A percentile compares a stretch with the other conserved stretches of the same genome.
Evolutionary conservation across 495 filamentous ascomycete genomes (phyloP).

Genomic region (Aspergillus biplanus): DNA sequence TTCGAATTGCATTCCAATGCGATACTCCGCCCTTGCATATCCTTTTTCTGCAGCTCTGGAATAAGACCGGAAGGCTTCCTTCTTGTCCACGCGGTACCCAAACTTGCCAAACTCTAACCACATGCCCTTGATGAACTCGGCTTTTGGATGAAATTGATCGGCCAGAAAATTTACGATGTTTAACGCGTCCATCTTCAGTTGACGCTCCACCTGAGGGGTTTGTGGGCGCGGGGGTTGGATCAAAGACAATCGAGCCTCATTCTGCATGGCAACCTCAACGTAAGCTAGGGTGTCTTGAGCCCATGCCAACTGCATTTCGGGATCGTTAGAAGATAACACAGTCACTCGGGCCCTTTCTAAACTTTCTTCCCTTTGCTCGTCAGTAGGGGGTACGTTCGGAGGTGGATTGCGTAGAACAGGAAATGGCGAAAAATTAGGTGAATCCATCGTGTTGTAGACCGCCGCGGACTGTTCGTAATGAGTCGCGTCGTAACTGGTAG

Average conservation of each 20-base stretch:
- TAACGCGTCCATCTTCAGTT: constrained; percentile 83
- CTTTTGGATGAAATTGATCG: constrained; percentile 89
- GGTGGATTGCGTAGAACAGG: constrained; percentile 79
- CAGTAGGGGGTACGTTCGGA: constrained; percentile 89
- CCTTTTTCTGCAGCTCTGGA: constrained; percentile 82
- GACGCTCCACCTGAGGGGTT: constrained; percentile 86
- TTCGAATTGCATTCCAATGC: constrained; percentile 98
- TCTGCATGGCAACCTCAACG: constrained; percentile 80
- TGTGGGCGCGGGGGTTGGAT: constrained; percentile 65
- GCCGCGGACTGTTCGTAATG: constrained; percentile 48
- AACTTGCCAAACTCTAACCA: constrained; percentile 99
- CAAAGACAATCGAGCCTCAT: constrained; percentile 66
- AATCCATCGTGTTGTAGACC: constrained; percentile 56
- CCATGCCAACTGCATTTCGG: constrained; percentile 96
- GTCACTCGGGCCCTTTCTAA: constrained; percentile 79
- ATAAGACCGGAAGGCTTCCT: constrained; percentile 89
- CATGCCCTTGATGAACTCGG: constrained; percentile 92
- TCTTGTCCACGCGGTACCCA: constrained; percentile 83
- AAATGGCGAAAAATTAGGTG: constrained; percentile 88
- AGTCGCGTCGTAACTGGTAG: constrained; percentile 35
- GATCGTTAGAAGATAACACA: constrained; percentile 92
- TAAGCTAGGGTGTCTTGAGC: constrained; percentile 89
- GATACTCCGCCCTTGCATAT: constrained; percentile 93
- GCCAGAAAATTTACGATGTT: constrained; percentile 89
- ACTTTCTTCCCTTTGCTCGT: constrained; percentile 89